A percentile compares a stretch with the other conserved stretches of the same genome.
Conservation (phyloP, 2,329 filamentous ascomycete species). For the Diplodia sapinea region DNA sequence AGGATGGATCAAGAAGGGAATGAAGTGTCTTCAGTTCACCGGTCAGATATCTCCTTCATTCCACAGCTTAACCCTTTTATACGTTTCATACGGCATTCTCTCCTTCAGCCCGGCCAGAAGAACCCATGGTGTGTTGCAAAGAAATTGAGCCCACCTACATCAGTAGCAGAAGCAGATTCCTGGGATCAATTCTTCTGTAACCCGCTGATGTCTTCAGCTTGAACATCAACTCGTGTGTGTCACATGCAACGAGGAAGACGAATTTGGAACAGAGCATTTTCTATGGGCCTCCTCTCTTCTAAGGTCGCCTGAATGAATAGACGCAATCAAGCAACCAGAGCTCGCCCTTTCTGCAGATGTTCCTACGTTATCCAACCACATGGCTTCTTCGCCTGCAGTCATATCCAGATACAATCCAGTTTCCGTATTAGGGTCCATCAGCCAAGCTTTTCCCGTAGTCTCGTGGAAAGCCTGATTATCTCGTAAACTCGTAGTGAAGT, state of each 20-base stretch:
- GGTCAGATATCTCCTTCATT: neutral
- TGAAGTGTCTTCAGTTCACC: no score
- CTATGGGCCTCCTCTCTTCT: neutral
- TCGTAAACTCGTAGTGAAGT: neutral
- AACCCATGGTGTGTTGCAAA: no score
- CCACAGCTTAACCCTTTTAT: neutral
- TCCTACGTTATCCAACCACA: neutral
- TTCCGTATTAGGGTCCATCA: neutral
- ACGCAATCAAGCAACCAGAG: neutral
- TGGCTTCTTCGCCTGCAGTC: neutral
- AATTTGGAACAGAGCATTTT: constrained; percentile 13
- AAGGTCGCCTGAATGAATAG: neutral
- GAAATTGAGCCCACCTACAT: no score
- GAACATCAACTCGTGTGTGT: neutral
- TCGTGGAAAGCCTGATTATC: no score
- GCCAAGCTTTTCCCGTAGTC: neutral
- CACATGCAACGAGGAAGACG: neutral
- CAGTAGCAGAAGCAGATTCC: no score
- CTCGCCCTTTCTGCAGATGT: constrained; percentile 8
- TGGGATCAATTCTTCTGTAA: no score
- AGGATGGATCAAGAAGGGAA: neutral
- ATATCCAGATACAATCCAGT: neutral
- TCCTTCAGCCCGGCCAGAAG: neutral
- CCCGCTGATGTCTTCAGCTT: neutral
- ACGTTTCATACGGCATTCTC: neutral